Conservation (phyloP, 2,329 filamentous ascomycete genomes). For the Cadophora malorum region DNA sequence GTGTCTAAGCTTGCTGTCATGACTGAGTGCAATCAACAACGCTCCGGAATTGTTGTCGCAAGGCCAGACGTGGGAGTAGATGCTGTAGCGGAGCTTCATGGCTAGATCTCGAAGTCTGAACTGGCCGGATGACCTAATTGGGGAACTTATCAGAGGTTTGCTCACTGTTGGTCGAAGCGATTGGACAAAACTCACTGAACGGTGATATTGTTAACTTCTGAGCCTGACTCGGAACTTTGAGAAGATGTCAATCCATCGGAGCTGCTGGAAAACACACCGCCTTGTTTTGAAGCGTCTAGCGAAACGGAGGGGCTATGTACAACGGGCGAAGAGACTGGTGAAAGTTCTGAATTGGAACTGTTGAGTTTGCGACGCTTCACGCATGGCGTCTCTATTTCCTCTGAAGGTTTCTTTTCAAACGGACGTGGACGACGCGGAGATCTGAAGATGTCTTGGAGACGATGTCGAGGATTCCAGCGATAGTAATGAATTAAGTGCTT, state of each 20-base stretch:
- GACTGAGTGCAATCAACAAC: neutral
- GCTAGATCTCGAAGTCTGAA: neutral
- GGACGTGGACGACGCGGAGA: neutral
- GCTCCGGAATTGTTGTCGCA: neutral
- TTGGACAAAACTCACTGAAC: neutral
- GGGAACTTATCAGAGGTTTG: neutral
- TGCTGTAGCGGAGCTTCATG: neutral
- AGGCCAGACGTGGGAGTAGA: slow-evolving; percentile 2
- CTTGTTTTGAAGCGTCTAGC: neutral
- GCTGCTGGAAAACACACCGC: neutral
- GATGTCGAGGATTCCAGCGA: neutral
- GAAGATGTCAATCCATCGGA: neutral
- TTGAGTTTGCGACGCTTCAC: neutral
- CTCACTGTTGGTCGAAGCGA: neutral
- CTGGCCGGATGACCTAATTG: neutral
- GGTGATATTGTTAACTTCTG: neutral
- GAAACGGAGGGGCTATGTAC: neutral
- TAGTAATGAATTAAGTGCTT: neutral
- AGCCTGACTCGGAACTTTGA: neutral
- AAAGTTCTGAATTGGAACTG: neutral
- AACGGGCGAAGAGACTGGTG: neutral
- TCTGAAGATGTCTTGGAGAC: neutral
- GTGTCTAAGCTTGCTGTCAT: neutral
- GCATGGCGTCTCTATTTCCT: neutral
- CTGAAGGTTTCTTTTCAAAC: neutral